Evolutionary conservation across 1,284 basidiomycete species (phyloP), one percentile per base, ranked within the genome.

Genomic region (Binderoboletus segoi): DNA sequence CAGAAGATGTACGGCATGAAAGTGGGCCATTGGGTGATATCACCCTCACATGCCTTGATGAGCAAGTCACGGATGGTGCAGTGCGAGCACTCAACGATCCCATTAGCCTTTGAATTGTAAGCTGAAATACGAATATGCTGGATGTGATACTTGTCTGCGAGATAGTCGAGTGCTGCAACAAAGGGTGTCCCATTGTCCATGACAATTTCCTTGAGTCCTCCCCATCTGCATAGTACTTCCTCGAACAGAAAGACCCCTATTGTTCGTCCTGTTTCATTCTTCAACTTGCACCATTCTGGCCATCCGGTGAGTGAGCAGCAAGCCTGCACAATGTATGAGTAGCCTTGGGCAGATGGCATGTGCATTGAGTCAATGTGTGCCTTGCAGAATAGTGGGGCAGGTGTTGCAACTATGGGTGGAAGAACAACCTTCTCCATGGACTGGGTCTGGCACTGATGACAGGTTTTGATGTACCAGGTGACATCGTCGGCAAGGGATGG

Each of bases 311-410:
- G 28, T 2, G 50, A 42, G 20, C 54, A 57, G 3, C 16, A 18
- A 10, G 57, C 57, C 23, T 52, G 45, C 0, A 59, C 20, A 3
- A 59, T 16, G 15, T 56, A 52, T 0, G 10, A n/a, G 3, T 35
- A 59, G 0, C 54, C 41, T 0, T 41, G 40, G 0, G 49, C 3
- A 0, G 20, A 32, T 0, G 50, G 50, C 57, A 59, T 59, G 15
- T 52, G n/a, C 57, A 58, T 58, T 0, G 38, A n/a, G 4, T 58
- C 40, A 0, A 45, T 21, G 5, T 55, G 42, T 0, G 18, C 38
- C 12, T 58, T 59, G 0, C 1, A n/a, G 20, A 52, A 56, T 1
- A 74, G 52, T 0, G 63, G 54, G 0, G 66, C 60, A 0, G 68
- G 67, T 0, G 40, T 50, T 0, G 66, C 35, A 12, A 74, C 57